phyloP scores from a whole-genome alignment of 2,329 filamentous ascomycete genomes.

The Sclerotinia borealis region DNA sequence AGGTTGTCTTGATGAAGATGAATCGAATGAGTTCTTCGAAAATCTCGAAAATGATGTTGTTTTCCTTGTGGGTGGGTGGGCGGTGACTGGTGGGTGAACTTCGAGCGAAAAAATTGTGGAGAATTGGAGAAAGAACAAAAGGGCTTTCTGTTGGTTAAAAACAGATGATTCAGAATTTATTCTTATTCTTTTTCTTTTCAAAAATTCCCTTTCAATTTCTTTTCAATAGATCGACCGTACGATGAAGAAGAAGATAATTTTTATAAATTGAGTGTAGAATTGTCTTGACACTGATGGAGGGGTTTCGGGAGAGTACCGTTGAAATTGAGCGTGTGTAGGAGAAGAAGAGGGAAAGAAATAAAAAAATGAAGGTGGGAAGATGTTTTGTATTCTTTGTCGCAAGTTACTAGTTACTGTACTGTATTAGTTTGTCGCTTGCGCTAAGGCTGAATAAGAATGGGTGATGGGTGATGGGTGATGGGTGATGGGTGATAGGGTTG shows the following conservation, averaged over 20 bases:
- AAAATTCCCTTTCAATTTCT: background rate
- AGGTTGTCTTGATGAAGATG: slow-evolving; percentile 6
- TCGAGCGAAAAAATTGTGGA: slow-evolving; percentile 10
- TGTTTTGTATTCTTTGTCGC: background rate
- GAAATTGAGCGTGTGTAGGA: slow-evolving; percentile 16
- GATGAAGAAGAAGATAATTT: slow-evolving; percentile 13
- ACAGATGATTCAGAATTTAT: background rate
- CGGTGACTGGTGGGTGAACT: too few species aligned
- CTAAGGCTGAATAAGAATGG: background rate
- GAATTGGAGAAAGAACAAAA: background rate
- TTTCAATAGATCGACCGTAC: slow-evolving; percentile 1
- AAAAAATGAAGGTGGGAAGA: background rate
- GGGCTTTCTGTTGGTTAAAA: background rate
- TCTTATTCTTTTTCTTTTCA: background rate
- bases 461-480: background rate
- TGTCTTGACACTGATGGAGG: slow-evolving; percentile 20
- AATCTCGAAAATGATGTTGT: slow-evolving; percentile 4
- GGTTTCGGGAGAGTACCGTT: slow-evolving; percentile 19
- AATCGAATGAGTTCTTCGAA: slow-evolving; percentile 6
- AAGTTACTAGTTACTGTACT: too few species aligned
- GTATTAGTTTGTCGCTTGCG: background rate
- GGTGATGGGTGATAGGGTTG: too few species aligned
- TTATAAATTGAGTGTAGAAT: slow-evolving; percentile 7
- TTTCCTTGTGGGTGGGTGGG: slow-evolving; percentile 4
- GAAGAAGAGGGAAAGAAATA: background rate